These are phyloP conservation scores for Fraxinus baroniana DNA, from an alignment of 305 asterid genomes.

Conservation along the genomic window DNA sequence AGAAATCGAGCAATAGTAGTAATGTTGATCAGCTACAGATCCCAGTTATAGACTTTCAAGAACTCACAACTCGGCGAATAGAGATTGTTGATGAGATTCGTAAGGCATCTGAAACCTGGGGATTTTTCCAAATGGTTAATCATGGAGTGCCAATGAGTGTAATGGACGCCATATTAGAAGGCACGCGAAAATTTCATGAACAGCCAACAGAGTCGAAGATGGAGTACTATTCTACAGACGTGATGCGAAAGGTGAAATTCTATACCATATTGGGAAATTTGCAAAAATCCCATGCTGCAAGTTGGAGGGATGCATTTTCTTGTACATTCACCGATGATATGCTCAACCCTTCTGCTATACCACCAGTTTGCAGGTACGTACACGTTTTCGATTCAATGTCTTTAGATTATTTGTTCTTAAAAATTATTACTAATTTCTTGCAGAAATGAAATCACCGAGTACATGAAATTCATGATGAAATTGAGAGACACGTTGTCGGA, in stretches of 20 bases:
- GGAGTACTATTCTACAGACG: slow-evolving; percentile 52
- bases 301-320: slow-evolving; percentile 66
- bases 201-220: slow-evolving; percentile 54
- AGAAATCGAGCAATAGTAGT: neutral
- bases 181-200: slow-evolving; percentile 51
- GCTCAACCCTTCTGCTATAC: slow-evolving; percentile 38
- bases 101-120: slow-evolving; percentile 49
- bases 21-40: slow-evolving; percentile 13
- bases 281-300: slow-evolving; percentile 36
- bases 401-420: no score
- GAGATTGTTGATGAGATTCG: slow-evolving; percentile 45
- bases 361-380: slow-evolving; percentile 52
- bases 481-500: slow-evolving; percentile 44
- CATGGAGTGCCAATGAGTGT: slow-evolving; percentile 55
- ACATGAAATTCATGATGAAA: slow-evolving; percentile 45
- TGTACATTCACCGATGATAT: slow-evolving; percentile 43
- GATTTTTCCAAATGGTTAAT: slow-evolving; percentile 59
- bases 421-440: neutral
- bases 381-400: no score
- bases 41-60: slow-evolving; percentile 47
- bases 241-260: slow-evolving; percentile 38
- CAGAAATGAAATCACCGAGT: slow-evolving; percentile 50
- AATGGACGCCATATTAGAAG: slow-evolving; percentile 37
- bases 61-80: slow-evolving; percentile 27
- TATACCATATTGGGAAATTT: slow-evolving; percentile 45